Conservation (phyloP, 2,329 filamentous ascomycete species). For the Colletotrichum sp. region DNA sequence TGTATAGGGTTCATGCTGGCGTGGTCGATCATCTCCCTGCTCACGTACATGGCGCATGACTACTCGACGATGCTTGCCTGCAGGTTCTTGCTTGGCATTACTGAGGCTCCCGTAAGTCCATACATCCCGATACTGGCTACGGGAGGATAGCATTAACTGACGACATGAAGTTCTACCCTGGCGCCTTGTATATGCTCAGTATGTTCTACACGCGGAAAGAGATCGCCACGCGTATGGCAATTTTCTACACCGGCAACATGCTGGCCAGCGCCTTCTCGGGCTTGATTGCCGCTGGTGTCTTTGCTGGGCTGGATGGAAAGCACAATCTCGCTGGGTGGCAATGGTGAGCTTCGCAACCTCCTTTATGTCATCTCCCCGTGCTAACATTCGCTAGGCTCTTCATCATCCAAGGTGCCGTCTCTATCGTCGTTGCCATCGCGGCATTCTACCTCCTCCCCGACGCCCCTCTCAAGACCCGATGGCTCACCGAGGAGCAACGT, state of each 20-base stretch:
- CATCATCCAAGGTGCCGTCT: slow-evolving; percentile 44
- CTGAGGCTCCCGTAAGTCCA: slow-evolving; percentile 16
- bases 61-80: slow-evolving; percentile 18
- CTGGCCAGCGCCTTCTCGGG: slow-evolving; percentile 50
- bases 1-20: slow-evolving; percentile 17
- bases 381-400: slow-evolving; percentile 33
- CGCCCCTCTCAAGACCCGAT: slow-evolving; percentile 40
- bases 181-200: slow-evolving; percentile 21
- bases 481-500: slow-evolving; percentile 45
- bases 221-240: slow-evolving; percentile 37
- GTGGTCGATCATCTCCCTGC: slow-evolving; percentile 18
- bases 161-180: slow-evolving; percentile 12
- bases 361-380: fast-evolving
- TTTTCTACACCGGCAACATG: slow-evolving; percentile 49
- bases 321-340: slow-evolving; percentile 44
- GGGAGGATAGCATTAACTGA: fast-evolving
- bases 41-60: slow-evolving; percentile 20
- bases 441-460: slow-evolving; percentile 44
- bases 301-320: slow-evolving; percentile 45
- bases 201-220: slow-evolving; percentile 23
- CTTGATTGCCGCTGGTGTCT: slow-evolving; percentile 47
- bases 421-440: slow-evolving; percentile 37
- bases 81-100: slow-evolving; percentile 23
- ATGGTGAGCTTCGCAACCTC: slow-evolving; percentile 34
- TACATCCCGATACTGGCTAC: background rate